Evolutionary conservation across 1,284 basidiomycete species (phyloP).

Genomic region (Ustilago tritici): DNA sequence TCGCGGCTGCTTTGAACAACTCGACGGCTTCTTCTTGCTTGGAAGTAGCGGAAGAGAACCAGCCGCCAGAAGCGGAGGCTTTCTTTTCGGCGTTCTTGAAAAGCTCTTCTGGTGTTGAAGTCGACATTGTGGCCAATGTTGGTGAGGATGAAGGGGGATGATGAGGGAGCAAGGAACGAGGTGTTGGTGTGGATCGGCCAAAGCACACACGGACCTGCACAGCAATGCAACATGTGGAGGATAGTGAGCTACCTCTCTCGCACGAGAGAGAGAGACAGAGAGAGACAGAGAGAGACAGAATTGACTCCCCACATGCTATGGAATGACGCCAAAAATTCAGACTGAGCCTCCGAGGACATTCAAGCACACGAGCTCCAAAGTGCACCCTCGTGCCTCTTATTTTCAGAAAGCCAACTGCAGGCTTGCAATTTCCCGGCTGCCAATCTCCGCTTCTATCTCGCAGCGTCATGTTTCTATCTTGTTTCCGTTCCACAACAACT

Average conservation of each 20-base stretch:
- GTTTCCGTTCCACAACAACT: background rate
- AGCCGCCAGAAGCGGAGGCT: slow-evolving; percentile 80
- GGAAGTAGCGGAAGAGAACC: slow-evolving; percentile 62
- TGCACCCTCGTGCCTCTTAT: background rate
- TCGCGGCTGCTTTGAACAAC: slow-evolving; percentile 92
- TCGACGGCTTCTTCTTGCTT: slow-evolving; percentile 85
- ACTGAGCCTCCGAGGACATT: slow-evolving; percentile 1
- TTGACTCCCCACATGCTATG: slow-evolving; percentile 1
- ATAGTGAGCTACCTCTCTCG: background rate
- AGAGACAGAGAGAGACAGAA: background rate
- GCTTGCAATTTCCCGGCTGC: background rate
- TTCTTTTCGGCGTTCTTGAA: slow-evolving; percentile 93
- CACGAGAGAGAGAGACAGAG: slow-evolving; percentile 3
- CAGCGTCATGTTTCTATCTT: background rate
- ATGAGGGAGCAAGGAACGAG: background rate
- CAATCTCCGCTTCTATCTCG: background rate
- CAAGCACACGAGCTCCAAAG: background rate
- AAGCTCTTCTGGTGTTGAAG: slow-evolving; percentile 71
- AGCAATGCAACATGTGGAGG: slow-evolving; percentile 16
- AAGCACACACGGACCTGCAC: slow-evolving; percentile 2
- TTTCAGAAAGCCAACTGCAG: background rate
- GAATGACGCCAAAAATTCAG: slow-evolving; percentile 8
- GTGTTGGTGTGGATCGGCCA: slow-evolving; percentile 8
- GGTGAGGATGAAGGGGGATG: background rate
- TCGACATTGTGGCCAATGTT: slow-evolving; percentile 49